A percentile compares a stretch with the other conserved stretches of the same genome.
Evolutionary conservation across 345 rosid species (phyloP).

Genomic region (Lumnitzera littorea): DNA sequence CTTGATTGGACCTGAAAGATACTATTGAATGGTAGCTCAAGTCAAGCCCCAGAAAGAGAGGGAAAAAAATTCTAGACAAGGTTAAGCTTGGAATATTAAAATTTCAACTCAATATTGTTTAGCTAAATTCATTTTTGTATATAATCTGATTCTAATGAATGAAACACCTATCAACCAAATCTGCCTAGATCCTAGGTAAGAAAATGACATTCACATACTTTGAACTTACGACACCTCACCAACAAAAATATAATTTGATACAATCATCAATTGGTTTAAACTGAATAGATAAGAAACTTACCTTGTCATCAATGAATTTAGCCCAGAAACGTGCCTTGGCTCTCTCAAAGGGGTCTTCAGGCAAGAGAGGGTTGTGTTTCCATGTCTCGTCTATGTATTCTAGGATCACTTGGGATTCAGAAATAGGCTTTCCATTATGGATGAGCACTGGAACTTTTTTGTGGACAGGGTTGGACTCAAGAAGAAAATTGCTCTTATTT

Average conservation of each 20-base stretch:
- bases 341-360: conserved; percentile 13
- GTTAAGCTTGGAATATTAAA: too few relatives aligned
- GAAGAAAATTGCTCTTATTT: conserved; percentile 22
- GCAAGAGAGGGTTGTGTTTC: conserved; percentile 18
- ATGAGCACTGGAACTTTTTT: conserved; percentile 28
- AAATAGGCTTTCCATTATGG: conserved; percentile 17
- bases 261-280: too few relatives aligned
- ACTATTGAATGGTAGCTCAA: not conserved
- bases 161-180: too few relatives aligned
- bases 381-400: conserved; percentile 32
- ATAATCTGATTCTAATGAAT: too few relatives aligned
- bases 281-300: not conserved
- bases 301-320: conserved; percentile 26
- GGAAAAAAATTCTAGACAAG: too few relatives aligned
- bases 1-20: not conserved
- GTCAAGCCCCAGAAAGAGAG: too few relatives aligned
- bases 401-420: conserved; percentile 19
- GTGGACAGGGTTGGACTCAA: conserved; percentile 23
- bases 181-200: too few relatives aligned
- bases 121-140: too few relatives aligned
- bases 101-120: too few relatives aligned
- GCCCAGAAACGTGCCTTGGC: conserved; percentile 29
- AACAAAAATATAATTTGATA: too few relatives aligned
- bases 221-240: too few relatives aligned
- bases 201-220: too few relatives aligned